Base-by-base conservation (phyloP, 768 basidiomycete species). In the Mycena metata region DNA sequence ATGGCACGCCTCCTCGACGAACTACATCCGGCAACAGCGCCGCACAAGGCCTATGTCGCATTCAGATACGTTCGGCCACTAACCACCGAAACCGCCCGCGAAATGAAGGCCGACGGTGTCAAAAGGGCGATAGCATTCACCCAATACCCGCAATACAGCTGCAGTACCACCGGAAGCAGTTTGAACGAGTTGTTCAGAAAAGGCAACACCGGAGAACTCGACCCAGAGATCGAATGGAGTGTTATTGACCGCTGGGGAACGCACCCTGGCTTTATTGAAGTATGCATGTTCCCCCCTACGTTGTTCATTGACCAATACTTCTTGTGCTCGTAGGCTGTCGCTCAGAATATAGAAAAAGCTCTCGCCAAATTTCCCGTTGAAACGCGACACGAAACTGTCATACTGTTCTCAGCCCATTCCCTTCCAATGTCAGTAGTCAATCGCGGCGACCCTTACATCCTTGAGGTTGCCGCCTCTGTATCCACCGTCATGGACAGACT, bases 221-320 rank as follows among this genome's bases (percentile, higher is more conserved):
- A 86, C 56, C 83, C 84, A 54, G 83, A 81, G 72, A 86, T 99
- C 24, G 88, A 95, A 75, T 99, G 98, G 98, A 97, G 94, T 77
- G 96, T 99, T 8, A 93, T 99, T 76, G 98, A 99, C 81, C 88
- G 98, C 30, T 99, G 98, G 98, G 96, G 96, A 11, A 95, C 95
- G 12, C 94, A 99, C 78, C 86, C 92, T 7, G 98, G 98, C 5
- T 93, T 99, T 75, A 87, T 99, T 67, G 95, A 99, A 85, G 97
- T 96, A 76, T 56, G 88, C 78, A 47, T 56, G 9, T 50, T 15
- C 13, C 8, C 47, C 7, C 42, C 51, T 21, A 60, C 47, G 12
- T 57, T 46, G n/a, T 60, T 46, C 51, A 45, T 16, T 54, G 23
- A 26, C 57, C 39, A 52, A 47, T 33, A 39, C 23, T 60, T 23